Evolutionary conservation across 2,329 filamentous ascomycete species (phyloP), one percentile per base, ranked within the genome.

Genomic region (Cadophora sp.): DNA sequence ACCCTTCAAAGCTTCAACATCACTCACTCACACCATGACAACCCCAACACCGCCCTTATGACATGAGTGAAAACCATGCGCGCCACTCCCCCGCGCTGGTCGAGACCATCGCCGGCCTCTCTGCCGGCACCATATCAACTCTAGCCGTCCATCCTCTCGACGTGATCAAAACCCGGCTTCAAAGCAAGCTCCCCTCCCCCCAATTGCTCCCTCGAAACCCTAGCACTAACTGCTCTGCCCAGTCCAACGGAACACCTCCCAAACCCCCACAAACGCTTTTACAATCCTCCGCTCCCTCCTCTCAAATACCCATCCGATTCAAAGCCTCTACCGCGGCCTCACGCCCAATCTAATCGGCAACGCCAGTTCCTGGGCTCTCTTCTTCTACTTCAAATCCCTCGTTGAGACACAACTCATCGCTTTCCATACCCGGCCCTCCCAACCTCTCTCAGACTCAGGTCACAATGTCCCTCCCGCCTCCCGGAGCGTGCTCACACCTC

Each of bases 141-240:
- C 84, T 98, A 59, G 90, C 89, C 65, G 91, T 96, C 62, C 95
- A 98, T 78, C 96, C 96, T 39, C 88, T 99, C 68, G 96, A 99
- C 81, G 89, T 99, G 71, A 89, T 98, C 78, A 99, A 99, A 84
- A 98, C 95, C 68, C 91, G 96, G 71, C 89, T 99, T 77, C 96
- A 99, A 82, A 89, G 92, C 94, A 82, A 66, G 82, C 77, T 47
- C 24, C 55, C 56, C 30, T 43, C 27, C 41, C 33, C 41, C 65
- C 65, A 33, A 39, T 41, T 33, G n/a, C 82, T 83, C 86, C 72
- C 80, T n/a, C 36, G 27, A 36, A 11, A 18, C 14, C n/a, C 41
- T n/a, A n/a, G 36, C 56, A 59, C 67, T 71, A 68, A 72, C 60
- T 20, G 71, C 60, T 20, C 24, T 11, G 20, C 53, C 50, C 24